Percentiles rank a stretch among this genome's conserved stretches.
These are phyloP conservation scores for Russula vinacea DNA, from an alignment of 768 basidiomycete species.

Conservation along the genomic window DNA sequence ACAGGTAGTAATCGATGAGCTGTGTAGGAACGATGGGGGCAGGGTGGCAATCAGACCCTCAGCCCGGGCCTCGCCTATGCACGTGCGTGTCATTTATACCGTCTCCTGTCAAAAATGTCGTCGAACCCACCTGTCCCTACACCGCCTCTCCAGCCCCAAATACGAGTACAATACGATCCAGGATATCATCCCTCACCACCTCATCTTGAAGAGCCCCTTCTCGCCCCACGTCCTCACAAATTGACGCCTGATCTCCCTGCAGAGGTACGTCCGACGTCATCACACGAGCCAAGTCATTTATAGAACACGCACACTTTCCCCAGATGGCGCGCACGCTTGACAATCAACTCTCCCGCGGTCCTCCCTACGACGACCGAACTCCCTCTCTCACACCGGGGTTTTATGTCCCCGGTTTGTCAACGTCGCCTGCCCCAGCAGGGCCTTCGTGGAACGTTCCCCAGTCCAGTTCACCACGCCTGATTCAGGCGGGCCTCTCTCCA, in stretches of 20 bases:
- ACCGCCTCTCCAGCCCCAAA: neutral
- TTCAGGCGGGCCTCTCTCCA: constrained; percentile 31
- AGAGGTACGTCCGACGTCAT: constrained; percentile 48
- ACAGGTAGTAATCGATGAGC: neutral
- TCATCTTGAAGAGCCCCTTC: constrained; percentile 54
- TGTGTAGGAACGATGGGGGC: neutral
- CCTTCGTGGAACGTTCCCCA: constrained; percentile 35
- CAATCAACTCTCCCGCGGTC: constrained; percentile 38
- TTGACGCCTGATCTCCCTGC: constrained; percentile 57
- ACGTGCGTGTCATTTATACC: constrained; percentile 5
- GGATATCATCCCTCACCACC: constrained; percentile 37
- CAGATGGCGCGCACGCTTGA: constrained; percentile 68
- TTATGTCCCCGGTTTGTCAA: constrained; percentile 16
- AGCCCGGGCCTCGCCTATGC: neutral
- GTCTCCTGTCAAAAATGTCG: constrained; percentile 3
- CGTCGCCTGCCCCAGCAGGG: constrained; percentile 29
- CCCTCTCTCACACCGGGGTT: constrained; percentile 34
- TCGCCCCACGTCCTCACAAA: constrained; percentile 64
- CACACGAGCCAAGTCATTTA: constrained; percentile 18
- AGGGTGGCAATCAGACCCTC: neutral
- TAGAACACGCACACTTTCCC: constrained; percentile 18
- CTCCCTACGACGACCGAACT: constrained; percentile 29
- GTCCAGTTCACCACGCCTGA: constrained; percentile 31
- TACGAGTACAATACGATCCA: neutral
- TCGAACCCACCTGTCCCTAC: constrained; percentile 1